These are phyloP conservation scores for Pichia heedii DNA, from an alignment of 805 yeast genomes.

Conservation along the genomic window DNA sequence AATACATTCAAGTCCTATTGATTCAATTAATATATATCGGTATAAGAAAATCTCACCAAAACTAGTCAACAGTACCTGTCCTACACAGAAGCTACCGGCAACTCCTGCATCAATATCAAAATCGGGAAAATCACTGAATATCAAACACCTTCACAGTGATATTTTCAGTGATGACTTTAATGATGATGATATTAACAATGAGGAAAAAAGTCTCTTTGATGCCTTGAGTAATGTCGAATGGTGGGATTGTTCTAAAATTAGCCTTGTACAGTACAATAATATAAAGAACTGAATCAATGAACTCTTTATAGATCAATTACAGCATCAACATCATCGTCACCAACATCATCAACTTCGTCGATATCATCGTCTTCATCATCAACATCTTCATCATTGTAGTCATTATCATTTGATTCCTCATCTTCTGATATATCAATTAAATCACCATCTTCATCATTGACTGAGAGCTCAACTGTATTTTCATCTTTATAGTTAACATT, in stretches of 20 bases:
- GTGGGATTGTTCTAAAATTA: constrained; percentile 7
- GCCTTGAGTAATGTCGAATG: constrained; percentile 8
- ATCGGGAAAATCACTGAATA: not conserved
- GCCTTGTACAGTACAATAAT: not conserved
- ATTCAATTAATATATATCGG: no score
- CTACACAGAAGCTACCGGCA: not conserved
- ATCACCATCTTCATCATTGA: constrained; percentile 1
- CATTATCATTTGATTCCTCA: constrained; percentile 5
- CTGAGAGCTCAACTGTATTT: not conserved
- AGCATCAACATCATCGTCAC: constrained; percentile 5
- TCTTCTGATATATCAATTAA: not conserved
- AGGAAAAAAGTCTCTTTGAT: constrained; percentile 9
- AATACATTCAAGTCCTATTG: no score
- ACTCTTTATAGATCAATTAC: constrained; percentile 1
- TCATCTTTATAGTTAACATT: not conserved
- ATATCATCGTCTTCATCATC: constrained; percentile 5
- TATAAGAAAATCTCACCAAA: no score
- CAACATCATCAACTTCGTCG: not conserved
- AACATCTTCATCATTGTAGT: constrained; percentile 3
- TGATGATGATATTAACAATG: not conserved
- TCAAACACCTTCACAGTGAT: not conserved
- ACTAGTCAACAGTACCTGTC: no score
- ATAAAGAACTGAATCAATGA: not conserved
- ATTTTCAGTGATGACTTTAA: not conserved
- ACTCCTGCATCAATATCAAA: not conserved